Evolutionary conservation across 768 basidiomycete species (phyloP), one percentile per base, ranked within the genome.

Genomic region (Trametes meyenii): DNA sequence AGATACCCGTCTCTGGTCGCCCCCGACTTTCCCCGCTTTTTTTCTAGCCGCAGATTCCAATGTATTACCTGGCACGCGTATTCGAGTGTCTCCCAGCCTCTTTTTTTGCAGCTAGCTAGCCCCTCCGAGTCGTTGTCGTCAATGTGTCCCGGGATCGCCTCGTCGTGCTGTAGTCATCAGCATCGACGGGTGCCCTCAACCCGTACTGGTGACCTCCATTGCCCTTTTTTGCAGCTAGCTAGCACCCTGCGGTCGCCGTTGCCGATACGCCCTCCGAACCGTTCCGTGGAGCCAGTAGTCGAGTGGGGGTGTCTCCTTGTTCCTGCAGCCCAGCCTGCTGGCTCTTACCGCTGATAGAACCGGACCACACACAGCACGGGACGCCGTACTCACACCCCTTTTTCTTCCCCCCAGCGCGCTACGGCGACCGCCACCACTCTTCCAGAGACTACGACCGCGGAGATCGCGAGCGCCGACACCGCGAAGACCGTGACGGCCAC

Each of bases 81-180:
- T 70, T 33, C 29, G 29, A 33, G 29, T 33, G 29, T 33, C 29
- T 33, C 8, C 72, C 21, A 29, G 42, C 26, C 74, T 73, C 75
- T 76, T 69, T 40, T 75, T 80, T 74, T 77, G 75, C 82, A 89
- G 87, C 87, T 88, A 88, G 86, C 87, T 79, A 78, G 80, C 81
- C 72, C 44, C 45, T 24, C 45, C 21, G 21, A 23, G 44, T 46
- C 45, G 21, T 23, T 46, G 45, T 24, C 24, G 45, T 21, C 45
- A 24, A 46, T 24, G 24, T 23, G 45, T 23, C 21, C 6, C 3
- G 29, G 29, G 29, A 33, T 3, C 29, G 29, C 8, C 29, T 33
- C 29, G 29, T 33, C 29, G 29, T 33, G 29, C 29, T 33, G 29
- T 33, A 33, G 8, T 8, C 29, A 33, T 73, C 75, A 73, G 84